Evolutionary conservation across 202 grass and related monocot species (phyloP).

Genomic region (Bolboschoenoplectus hybrid): DNA sequence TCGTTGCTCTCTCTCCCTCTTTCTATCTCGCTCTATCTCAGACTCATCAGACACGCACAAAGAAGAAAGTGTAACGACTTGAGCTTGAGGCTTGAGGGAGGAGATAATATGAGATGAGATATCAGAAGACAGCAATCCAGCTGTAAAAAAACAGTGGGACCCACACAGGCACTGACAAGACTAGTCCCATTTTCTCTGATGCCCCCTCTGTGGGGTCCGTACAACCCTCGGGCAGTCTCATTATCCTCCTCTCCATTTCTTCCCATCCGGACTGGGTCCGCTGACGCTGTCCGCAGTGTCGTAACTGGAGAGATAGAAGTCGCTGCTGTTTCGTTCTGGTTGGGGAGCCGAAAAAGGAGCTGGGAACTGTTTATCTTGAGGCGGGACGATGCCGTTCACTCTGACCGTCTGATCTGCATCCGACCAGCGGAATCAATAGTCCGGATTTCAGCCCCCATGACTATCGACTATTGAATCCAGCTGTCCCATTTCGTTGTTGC

Average conservation of each 20-base stretch:
- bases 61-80: constrained; percentile 32
- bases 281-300: neutral
- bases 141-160: constrained; percentile 31
- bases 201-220: neutral
- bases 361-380: constrained; percentile 21
- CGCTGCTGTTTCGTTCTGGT: neutral
- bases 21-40: neutral
- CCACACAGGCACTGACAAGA: constrained; percentile 33
- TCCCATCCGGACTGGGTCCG: neutral
- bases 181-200: constrained; percentile 29
- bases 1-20: neutral
- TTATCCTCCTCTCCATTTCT: neutral
- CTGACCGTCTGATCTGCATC: constrained; percentile 30
- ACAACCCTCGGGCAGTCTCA: neutral
- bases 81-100: neutral
- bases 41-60: neutral
- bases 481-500: neutral
- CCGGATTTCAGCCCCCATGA: neutral
- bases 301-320: neutral
- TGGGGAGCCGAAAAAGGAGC: neutral
- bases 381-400: neutral
- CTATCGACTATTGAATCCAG: constrained; percentile 2
- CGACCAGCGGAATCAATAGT: neutral
- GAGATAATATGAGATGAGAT: neutral
- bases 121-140: constrained; percentile 34